These are phyloP conservation scores for Xylariaceae sp. DNA, from an alignment of 2,329 filamentous ascomycete genomes.

Conservation along the genomic window DNA sequence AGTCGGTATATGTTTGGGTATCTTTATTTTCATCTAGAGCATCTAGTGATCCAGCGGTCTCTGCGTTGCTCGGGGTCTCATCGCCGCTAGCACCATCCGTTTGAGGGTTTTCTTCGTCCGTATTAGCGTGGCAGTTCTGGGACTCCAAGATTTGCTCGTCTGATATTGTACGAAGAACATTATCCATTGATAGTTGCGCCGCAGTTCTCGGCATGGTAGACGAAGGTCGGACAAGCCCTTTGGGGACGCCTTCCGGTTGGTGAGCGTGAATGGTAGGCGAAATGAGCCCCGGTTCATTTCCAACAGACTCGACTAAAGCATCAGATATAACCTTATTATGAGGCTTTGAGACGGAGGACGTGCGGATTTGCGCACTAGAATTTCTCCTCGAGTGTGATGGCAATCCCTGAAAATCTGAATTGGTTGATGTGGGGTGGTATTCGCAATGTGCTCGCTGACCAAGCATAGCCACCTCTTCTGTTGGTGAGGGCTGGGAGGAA, in stretches of 20 bases:
- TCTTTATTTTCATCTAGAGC: conserved; percentile 24
- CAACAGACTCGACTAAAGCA: conserved; percentile 25
- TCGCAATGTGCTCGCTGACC: conserved; percentile 14
- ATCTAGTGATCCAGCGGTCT: conserved; percentile 25
- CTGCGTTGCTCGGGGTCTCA: conserved; percentile 25
- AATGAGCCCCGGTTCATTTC: conserved; percentile 24
- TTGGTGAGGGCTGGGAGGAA: conserved; percentile 11
- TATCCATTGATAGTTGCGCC: conserved; percentile 25
- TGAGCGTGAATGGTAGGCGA: conserved; percentile 21
- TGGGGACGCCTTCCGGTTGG: conserved; percentile 29
- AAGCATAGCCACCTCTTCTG: conserved; percentile 17
- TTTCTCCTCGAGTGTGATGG: conserved; percentile 31
- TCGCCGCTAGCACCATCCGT: conserved; percentile 29
- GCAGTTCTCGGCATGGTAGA: conserved; percentile 25
- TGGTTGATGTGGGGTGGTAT: conserved; percentile 14
- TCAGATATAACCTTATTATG: conserved; percentile 28
- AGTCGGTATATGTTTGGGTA: conserved; percentile 12
- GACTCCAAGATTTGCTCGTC: conserved; percentile 20
- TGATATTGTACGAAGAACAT: conserved; percentile 18
- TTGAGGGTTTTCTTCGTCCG: conserved; percentile 21
- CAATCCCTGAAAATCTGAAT: conserved; percentile 10
- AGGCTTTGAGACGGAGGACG: conserved; percentile 32
- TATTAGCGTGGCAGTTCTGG: conserved; percentile 8
- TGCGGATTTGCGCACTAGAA: conserved; percentile 36
- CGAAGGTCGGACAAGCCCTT: conserved; percentile 27